phyloP scores from a whole-genome alignment of 2,329 filamentous ascomycete species.

The Botrytis pseudocinerea region DNA sequence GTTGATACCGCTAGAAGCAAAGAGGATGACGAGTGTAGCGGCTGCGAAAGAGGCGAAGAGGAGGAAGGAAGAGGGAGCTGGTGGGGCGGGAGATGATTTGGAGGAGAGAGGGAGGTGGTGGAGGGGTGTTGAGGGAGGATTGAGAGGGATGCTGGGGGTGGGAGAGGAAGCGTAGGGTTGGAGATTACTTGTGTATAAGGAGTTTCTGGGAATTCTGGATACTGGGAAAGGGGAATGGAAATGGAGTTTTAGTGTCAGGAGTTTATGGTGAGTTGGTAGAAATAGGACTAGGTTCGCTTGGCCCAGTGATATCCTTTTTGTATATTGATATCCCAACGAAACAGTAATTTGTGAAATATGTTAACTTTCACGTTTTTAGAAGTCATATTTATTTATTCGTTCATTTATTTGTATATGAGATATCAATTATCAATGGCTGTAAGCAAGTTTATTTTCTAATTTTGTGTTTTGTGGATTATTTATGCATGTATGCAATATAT shows the following conservation, averaged over 20 bases:
- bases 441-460: not conserved
- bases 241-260: not conserved
- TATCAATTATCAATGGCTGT: not conserved
- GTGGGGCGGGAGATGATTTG: slow-evolving; percentile 69
- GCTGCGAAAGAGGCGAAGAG: slow-evolving; percentile 71
- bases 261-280: not conserved
- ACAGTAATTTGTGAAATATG: not conserved
- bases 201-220: not conserved
- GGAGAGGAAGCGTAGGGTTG: slow-evolving; percentile 42
- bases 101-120: slow-evolving; percentile 77
- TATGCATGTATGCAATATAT: not conserved
- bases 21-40: slow-evolving; percentile 62
- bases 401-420: rapidly evolving
- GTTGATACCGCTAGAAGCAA: slow-evolving; percentile 66
- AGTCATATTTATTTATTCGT: not conserved
- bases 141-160: slow-evolving; percentile 64
- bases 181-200: not conserved
- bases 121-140: slow-evolving; percentile 62
- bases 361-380: not conserved
- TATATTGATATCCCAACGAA: not conserved
- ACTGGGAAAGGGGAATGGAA: not conserved
- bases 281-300: not conserved
- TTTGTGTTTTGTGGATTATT: not conserved
- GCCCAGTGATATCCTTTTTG: not conserved
- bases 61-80: slow-evolving; percentile 64